Conservation (phyloP, 257 asterid genomes). For the Solanum stenotomum region DNA sequence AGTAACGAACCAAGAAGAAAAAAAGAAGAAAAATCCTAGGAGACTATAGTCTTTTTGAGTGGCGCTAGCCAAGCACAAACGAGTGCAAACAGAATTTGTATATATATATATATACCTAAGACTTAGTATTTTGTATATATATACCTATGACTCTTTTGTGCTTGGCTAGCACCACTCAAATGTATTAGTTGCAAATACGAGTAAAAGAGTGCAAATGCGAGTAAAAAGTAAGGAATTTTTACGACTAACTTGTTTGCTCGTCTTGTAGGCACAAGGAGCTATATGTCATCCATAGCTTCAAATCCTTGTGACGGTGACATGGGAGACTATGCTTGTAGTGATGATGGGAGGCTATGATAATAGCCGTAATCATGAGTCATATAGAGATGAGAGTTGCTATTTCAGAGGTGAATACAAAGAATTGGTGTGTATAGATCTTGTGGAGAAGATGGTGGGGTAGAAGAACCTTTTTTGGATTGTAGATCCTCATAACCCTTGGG, state of each 20-base stretch:
- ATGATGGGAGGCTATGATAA: not conserved
- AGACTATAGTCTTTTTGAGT: not conserved
- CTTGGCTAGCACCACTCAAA: not conserved
- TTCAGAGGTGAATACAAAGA: not conserved
- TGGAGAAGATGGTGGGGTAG: not conserved
- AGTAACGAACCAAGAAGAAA: not conserved
- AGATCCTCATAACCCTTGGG: not conserved
- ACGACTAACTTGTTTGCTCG: not conserved
- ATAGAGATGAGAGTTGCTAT: not conserved
- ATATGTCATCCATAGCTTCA: not conserved
- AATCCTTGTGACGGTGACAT: not conserved
- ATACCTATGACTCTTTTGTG: not conserved
- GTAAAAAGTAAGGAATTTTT: not conserved
- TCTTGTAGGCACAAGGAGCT: not conserved
- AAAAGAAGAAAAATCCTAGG: not conserved
- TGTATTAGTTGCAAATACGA: not conserved
- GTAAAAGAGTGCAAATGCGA: not conserved
- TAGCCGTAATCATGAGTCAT: not conserved
- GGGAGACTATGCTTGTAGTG: not conserved
- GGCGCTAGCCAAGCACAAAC: not conserved
- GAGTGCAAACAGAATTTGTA: not conserved
- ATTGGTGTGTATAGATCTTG: not conserved
- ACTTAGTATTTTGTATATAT: no score
- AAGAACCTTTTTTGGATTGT: not conserved
- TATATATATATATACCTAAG: no score